phyloP scores from a whole-genome alignment of 2,329 filamentous ascomycete species.

The Verruconis gallopava region DNA sequence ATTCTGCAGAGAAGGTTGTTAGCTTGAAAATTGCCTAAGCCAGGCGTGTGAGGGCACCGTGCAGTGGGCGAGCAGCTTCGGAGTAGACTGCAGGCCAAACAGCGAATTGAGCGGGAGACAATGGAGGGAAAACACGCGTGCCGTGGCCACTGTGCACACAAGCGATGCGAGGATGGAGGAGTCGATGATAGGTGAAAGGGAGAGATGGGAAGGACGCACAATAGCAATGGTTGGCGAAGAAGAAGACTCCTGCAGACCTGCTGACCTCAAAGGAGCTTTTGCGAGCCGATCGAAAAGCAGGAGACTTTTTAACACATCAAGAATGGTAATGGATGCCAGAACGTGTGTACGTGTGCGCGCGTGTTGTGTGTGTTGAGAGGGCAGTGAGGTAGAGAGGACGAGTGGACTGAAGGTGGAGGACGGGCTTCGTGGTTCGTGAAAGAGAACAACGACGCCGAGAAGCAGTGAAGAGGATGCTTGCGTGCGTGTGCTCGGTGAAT shows the following conservation, averaged over 20 bases:
- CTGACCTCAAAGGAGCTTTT: slow-evolving; percentile 11
- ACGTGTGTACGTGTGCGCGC: not conserved
- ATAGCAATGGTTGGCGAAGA: not conserved
- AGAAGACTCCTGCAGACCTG: slow-evolving; percentile 10
- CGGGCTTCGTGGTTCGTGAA: too few species aligned
- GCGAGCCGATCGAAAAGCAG: slow-evolving; percentile 1
- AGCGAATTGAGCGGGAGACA: too few species aligned
- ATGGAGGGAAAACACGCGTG: too few species aligned
- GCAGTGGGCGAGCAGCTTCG: too few species aligned
- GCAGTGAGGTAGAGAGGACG: too few species aligned
- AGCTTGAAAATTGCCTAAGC: not conserved
- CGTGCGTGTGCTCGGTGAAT: too few species aligned
- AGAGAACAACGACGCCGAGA: too few species aligned
- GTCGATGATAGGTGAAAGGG: not conserved
- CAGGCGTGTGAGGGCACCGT: not conserved
- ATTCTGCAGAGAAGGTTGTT: slow-evolving; percentile 1
- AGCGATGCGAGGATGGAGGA: not conserved
- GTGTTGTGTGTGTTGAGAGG: not conserved
- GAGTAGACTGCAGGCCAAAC: too few species aligned
- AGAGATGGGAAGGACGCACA: not conserved
- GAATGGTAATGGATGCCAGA: not conserved
- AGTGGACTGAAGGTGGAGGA: too few species aligned
- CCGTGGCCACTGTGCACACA: too few species aligned
- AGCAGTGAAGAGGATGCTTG: too few species aligned
- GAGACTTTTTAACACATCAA: not conserved